Evolutionary conservation across 345 rosid genomes (phyloP).

Genomic region (Eucalyptus erythrocorys): DNA sequence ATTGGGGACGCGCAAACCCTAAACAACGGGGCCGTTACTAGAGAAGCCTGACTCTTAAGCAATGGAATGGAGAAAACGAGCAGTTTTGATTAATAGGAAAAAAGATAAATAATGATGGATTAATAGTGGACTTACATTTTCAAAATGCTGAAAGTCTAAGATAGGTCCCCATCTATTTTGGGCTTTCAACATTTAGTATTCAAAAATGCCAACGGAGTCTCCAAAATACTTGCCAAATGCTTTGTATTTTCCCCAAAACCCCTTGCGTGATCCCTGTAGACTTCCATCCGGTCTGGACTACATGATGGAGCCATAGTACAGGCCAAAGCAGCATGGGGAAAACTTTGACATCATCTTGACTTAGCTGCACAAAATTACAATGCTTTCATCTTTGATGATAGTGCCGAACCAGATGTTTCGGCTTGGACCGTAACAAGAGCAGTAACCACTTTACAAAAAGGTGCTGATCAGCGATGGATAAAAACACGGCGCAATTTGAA

Average conservation of each 20-base stretch:
- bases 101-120: too few species aligned
- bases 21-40: fast-evolving
- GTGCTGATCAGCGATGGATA: background rate
- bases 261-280: background rate
- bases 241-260: too few species aligned
- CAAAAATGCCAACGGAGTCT: too few species aligned
- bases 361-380: background rate
- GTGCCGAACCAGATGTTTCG: background rate
- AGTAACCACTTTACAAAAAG: background rate
- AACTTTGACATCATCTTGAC: background rate
- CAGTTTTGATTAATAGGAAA: fast-evolving
- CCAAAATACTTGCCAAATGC: too few species aligned
- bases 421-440: background rate
- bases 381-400: background rate
- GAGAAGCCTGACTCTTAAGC: too few species aligned
- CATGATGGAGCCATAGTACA: background rate
- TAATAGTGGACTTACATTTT: too few species aligned
- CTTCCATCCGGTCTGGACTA: background rate
- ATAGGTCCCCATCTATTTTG: too few species aligned
- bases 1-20: fast-evolving
- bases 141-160: too few species aligned
- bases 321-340: background rate
- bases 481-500: background rate
- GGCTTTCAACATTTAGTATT: too few species aligned
- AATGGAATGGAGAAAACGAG: too few species aligned